A percentile compares a stretch with the other conserved stretches of the same genome.
Evolutionary conservation across 805 yeast genomes (phyloP).

Genomic region (Candida nemodendra): DNA sequence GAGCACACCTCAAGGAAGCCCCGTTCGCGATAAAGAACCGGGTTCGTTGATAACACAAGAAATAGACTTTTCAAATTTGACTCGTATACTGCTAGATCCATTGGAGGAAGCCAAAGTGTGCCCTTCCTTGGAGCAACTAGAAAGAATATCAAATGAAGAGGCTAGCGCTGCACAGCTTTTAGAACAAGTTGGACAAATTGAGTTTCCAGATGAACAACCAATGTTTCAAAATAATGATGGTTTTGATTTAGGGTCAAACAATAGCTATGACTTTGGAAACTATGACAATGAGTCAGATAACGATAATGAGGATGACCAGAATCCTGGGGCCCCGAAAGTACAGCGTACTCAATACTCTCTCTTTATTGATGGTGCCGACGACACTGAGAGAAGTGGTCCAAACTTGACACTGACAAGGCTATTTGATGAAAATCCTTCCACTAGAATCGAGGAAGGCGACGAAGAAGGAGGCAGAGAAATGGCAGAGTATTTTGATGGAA

Average conservation of each 20-base stretch:
- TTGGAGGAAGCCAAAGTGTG: constrained; percentile 48
- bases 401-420: constrained; percentile 31
- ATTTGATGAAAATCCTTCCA: constrained; percentile 31
- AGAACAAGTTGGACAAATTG: constrained; percentile 25
- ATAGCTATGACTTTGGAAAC: constrained; percentile 17
- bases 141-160: constrained; percentile 32
- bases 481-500: constrained; percentile 76
- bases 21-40: background rate
- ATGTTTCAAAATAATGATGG: constrained; percentile 21
- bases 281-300: constrained; percentile 18
- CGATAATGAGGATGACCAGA: constrained; percentile 22
- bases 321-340: background rate
- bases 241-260: constrained; percentile 17
- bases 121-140: constrained; percentile 66
- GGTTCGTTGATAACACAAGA: background rate
- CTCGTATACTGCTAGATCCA: constrained; percentile 20
- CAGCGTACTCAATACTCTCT: constrained; percentile 33
- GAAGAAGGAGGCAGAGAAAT: constrained; percentile 44
- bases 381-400: constrained; percentile 30
- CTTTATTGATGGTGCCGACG: constrained; percentile 30
- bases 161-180: constrained; percentile 25
- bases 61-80: constrained; percentile 12
- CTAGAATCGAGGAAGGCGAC: constrained; percentile 23
- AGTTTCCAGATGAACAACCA: constrained; percentile 17
- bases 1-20: background rate